Conservation (phyloP, 2,329 filamentous ascomycete species). For the Fusarium sp. region DNA sequence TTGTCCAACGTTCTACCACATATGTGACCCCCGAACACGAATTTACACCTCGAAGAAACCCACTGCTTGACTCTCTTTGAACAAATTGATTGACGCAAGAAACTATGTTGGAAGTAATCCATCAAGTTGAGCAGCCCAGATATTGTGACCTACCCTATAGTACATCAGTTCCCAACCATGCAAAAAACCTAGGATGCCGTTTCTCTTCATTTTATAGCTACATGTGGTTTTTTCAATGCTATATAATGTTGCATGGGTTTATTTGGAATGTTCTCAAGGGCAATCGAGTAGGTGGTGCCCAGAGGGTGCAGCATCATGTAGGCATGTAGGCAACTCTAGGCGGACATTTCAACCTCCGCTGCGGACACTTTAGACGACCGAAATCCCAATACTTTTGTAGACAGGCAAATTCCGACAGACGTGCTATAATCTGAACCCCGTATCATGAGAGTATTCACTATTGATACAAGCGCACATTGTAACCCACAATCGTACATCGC, state of each 20-base stretch:
- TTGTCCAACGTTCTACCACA: not conserved
- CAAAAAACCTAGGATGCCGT: not conserved
- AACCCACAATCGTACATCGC: not conserved
- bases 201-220: not conserved
- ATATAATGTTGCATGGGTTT: not conserved
- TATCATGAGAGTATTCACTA: not conserved
- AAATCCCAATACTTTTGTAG: not conserved
- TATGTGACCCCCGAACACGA: not conserved
- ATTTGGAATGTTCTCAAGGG: not conserved
- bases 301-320: not conserved
- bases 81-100: not conserved
- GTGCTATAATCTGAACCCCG: not conserved
- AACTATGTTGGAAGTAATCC: not conserved
- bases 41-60: fast-evolving
- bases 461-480: not conserved
- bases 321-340: not conserved
- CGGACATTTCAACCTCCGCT: not conserved
- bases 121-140: not conserved
- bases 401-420: not conserved
- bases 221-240: not conserved
- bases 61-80: not conserved
- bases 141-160: not conserved
- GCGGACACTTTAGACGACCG: not conserved
- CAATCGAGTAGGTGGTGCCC: not conserved
- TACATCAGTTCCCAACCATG: not conserved